phyloP scores from a whole-genome alignment of 805 yeast genomes.

The Saturnispora halmiae region DNA sequence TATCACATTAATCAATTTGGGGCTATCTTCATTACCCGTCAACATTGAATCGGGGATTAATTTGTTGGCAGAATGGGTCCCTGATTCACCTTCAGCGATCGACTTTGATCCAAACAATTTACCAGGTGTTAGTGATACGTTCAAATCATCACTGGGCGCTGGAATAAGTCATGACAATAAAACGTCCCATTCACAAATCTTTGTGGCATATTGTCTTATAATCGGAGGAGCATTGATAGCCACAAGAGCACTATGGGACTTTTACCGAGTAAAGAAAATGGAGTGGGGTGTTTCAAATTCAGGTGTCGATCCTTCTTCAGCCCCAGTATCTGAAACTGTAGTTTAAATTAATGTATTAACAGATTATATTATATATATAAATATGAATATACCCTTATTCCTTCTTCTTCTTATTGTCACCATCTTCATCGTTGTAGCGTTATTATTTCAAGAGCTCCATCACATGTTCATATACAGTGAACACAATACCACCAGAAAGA shows the following conservation, averaged over 20 bases:
- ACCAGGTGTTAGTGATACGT: conserved; percentile 24
- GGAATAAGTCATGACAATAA: conserved; percentile 9
- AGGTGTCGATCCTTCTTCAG: background rate
- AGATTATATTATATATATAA: too few relatives aligned
- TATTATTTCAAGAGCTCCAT: conserved; percentile 42
- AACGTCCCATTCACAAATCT: conserved; percentile 29
- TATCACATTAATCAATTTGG: conserved; percentile 66
- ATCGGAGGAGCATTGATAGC: conserved; percentile 60
- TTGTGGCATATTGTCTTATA: conserved; percentile 54
- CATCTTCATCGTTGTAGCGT: background rate
- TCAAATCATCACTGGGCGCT: conserved; percentile 19
- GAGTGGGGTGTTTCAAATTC: conserved; percentile 32
- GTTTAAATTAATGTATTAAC: too few relatives aligned
- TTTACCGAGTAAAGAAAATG: conserved; percentile 64
- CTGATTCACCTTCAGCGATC: conserved; percentile 49
- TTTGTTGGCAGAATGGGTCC: conserved; percentile 29
- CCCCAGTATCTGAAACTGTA: background rate
- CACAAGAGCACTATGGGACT: conserved; percentile 62
- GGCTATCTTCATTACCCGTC: conserved; percentile 46
- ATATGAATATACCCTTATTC: background rate
- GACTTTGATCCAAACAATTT: conserved; percentile 28
- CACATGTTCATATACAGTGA: conserved; percentile 91
- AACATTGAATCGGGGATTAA: conserved; percentile 15
- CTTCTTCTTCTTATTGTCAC: too few relatives aligned
- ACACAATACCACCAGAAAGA: conserved; percentile 93